phyloP scores from a whole-genome alignment of 2,329 filamentous ascomycete genomes.

The Fusarium bactridioides region DNA sequence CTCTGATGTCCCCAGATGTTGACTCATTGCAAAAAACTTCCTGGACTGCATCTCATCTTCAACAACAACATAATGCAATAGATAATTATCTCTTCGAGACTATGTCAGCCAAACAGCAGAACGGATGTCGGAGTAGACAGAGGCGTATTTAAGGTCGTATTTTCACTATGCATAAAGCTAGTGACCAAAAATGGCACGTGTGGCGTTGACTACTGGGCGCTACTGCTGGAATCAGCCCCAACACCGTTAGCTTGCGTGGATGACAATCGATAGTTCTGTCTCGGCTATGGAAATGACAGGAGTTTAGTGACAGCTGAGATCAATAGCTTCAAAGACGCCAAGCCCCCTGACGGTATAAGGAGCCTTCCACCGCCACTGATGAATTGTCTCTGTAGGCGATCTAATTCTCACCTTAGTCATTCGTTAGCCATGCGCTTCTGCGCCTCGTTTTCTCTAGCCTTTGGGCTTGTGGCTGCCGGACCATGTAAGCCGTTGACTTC shows the following conservation, averaged over 20 bases:
- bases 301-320: background rate
- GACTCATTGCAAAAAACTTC: accelerated
- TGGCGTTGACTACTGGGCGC: background rate
- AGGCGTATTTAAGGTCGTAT: background rate
- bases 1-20: background rate
- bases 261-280: background rate
- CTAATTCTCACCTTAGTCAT: background rate
- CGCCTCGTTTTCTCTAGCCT: background rate
- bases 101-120: accelerated
- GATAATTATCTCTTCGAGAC: background rate
- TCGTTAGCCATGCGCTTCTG: background rate
- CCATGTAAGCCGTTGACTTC: background rate
- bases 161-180: background rate
- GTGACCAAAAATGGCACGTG: background rate
- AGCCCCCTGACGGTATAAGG: background rate
- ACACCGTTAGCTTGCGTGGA: background rate
- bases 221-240: background rate
- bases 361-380: background rate
- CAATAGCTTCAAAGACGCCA: background rate
- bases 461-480: background rate
- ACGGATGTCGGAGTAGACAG: accelerated
- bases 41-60: background rate
- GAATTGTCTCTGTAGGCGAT: background rate
- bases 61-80: background rate
- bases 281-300: background rate